These are phyloP conservation scores for Gaillardinia entomophila DNA, from an alignment of 805 yeast species.

Conservation along the genomic window DNA sequence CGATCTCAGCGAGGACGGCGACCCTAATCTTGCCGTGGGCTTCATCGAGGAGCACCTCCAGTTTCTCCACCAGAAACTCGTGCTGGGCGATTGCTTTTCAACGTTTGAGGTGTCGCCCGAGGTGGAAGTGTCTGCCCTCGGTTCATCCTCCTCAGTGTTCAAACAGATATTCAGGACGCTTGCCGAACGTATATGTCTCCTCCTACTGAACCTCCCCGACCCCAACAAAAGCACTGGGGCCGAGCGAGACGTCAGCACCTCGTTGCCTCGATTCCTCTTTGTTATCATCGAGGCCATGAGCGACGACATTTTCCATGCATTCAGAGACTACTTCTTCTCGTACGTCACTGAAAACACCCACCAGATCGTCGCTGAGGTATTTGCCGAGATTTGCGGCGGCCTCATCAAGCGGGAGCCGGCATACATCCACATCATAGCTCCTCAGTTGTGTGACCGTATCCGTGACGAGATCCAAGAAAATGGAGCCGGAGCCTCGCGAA, in stretches of 20 bases:
- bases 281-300: conserved; percentile 51
- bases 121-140: conserved; percentile 50
- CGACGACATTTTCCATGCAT: conserved; percentile 44
- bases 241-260: conserved; percentile 40
- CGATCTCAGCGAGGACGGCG: conserved; percentile 45
- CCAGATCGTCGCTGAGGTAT: conserved; percentile 57
- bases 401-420: conserved; percentile 61
- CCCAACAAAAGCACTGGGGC: conserved; percentile 45
- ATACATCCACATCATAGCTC: conserved; percentile 37
- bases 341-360: conserved; percentile 56
- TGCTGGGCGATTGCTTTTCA: conserved; percentile 13
- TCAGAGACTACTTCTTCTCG: conserved; percentile 45
- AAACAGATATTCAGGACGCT: conserved; percentile 52
- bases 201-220: conserved; percentile 67
- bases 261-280: conserved; percentile 31
- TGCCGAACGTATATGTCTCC: conserved; percentile 50
- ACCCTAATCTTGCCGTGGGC: conserved; percentile 36
- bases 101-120: conserved; percentile 38
- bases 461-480: conserved; percentile 65
- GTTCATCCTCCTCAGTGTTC: conserved; percentile 70
- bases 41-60: conserved; percentile 63
- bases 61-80: conserved; percentile 42
- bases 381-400: conserved; percentile 69
- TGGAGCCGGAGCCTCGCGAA: conserved; percentile 73
- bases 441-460: conserved; percentile 46